Base-by-base conservation (phyloP, 768 basidiomycete species). In the Rhodotorula graminis region DNA sequence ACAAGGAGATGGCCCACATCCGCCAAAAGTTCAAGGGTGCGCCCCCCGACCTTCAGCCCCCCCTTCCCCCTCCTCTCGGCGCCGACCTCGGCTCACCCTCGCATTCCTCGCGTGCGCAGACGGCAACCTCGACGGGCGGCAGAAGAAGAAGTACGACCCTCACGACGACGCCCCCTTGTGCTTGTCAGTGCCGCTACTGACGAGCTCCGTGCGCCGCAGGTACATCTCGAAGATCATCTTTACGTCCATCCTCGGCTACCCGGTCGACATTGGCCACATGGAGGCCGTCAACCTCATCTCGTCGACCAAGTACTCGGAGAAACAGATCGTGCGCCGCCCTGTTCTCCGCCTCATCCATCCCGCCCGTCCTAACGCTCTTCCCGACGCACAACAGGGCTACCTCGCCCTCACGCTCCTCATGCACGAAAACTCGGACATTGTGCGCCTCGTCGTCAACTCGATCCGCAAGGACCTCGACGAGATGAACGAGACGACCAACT, bases 1-100 rank as follows among this genome's bases (percentile, higher is more conserved):
- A 99, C 84, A 94, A 97, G 82, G 96, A 99, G 83, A 98, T 99
- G 96, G 96, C 96, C 1, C 97, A 99, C 78, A 99, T 99, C 74
- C 85, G 96, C 72, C 95, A 96, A 85, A 93, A 95, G 82, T 98
- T 99, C 85, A 97, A 97, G 86, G 92, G 93, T 90, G 61, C 64
- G 79, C 68, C 8, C 31, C n/a, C n/a, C n/a, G n/a, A n/a, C n/a
- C n/a, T n/a, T n/a, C n/a, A n/a, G n/a, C n/a, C n/a, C n/a, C n/a
- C n/a, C n/a, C n/a, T n/a, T n/a, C n/a, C n/a, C n/a, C n/a, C n/a
- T n/a, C n/a, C n/a, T n/a, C n/a, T n/a, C n/a, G n/a, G n/a, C n/a
- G n/a, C n/a, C n/a, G n/a, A n/a, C n/a, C 9, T 27, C 10, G 19
- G 59, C 47, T 59, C 19, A 59, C 58, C 27, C 33, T 16, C 31